Percentiles rank a stretch among this genome's conserved stretches.
phyloP scores from a whole-genome alignment of 78 protist genomes.

The Capsaspora owczarzaki region DNA sequence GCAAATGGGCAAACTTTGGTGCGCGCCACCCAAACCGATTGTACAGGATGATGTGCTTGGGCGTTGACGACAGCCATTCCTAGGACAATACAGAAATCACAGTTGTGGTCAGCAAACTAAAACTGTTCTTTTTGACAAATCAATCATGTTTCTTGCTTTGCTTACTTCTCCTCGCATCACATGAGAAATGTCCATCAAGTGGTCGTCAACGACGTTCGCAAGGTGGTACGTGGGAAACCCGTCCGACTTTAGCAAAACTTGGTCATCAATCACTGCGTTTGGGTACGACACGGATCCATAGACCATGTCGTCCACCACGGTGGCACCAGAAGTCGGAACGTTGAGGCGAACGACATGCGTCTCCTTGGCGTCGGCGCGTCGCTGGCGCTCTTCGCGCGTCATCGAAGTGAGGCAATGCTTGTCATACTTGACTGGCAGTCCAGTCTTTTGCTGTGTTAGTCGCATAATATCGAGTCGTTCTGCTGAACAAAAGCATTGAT shows the following conservation, averaged over 20 bases:
- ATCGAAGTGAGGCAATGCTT: too few species aligned
- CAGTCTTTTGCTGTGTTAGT: too few species aligned
- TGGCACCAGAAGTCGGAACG: too few species aligned
- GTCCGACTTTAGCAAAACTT: conserved; percentile 32
- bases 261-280: conserved; percentile 55
- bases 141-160: background rate
- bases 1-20: conserved; percentile 72
- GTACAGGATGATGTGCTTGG: conserved; percentile 72
- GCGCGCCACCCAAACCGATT: conserved; percentile 50
- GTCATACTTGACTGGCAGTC: too few species aligned
- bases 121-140: background rate
- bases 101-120: background rate
- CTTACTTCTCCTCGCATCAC: conserved; percentile 67
- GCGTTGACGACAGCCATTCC: conserved; percentile 72
- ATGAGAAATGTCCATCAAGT: conserved; percentile 66
- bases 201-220: conserved; percentile 81
- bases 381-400: too few species aligned
- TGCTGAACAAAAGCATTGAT: too few species aligned
- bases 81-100: background rate
- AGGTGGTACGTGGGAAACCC: conserved; percentile 82
- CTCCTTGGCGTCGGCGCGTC: too few species aligned
- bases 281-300: conserved; percentile 40
- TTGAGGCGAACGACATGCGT: too few species aligned
- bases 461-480: too few species aligned
- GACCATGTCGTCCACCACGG: conserved; percentile 39